Base-by-base conservation (phyloP, 208 protist species). In the Trypanosoma conorhini region DNA sequence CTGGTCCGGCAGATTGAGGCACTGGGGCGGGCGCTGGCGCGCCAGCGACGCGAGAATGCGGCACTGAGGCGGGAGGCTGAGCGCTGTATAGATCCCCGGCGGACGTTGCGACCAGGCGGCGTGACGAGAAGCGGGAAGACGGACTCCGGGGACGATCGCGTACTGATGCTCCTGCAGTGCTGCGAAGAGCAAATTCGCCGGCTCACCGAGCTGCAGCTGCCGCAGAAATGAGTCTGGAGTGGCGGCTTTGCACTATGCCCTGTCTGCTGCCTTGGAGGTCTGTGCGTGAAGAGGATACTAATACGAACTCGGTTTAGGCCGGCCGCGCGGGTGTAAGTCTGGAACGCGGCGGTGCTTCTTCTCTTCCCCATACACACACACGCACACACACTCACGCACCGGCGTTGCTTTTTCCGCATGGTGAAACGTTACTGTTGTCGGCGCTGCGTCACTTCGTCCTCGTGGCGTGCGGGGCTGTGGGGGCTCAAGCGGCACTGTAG, bases 1-100 rank as follows among this genome's bases (percentile, higher is more conserved):
- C 22, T 77, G 52, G 30, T 72, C 4, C 51, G 48, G 26, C 56
- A 59, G 26, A 65, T 77, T 31, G 72, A 72, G 42, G 33, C 3
- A 19, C 35, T 77, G 3, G 64, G 72, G 28, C 24, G 35, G 12
- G 28, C 57, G 10, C 35, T 63, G 40, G 72, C 26, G 30, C 26
- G 8, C 4, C 59, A 62, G 31, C 63, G 30, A 26, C 13, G 62
- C 54, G 71, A 76, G 22, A 60, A 55, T 28, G 21, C 46, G 3
- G n/a, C 55, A 4, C 28, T 63, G 22, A 60, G 44, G 46, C 58
- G 28, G 30, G 46, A 66, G 58, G 5, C 35, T 3, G 68, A 24
- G 19, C 35, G 46, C 0, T 40, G n/a, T 13, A n/a, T 51, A 31
- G 46, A 35, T 26, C 35, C 55, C 40, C n/a, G 22, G 2, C 42